Evolutionary conservation across 179 eudicot genomes (phyloP), one percentile per base, ranked within the genome.

Genomic region (Spergularia azorica): DNA sequence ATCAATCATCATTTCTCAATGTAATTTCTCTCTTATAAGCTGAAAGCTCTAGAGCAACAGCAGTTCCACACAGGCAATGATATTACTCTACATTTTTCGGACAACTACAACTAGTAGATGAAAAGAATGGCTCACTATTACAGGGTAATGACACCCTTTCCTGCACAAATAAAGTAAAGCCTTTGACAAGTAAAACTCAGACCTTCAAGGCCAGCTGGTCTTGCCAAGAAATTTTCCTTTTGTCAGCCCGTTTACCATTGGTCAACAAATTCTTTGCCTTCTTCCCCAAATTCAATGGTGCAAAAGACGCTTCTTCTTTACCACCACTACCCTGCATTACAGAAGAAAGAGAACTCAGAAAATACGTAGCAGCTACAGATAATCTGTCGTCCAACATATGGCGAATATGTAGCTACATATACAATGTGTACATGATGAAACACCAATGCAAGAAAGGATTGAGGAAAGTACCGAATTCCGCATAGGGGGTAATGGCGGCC

Each of bases 191-290:
- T 26, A 26, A 0, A 13, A 52, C 60, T 70, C 54, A 83, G 72
- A 79, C 85, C 82, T 79, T 79, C 77, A 83, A 77, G 20, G 81
- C 84, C 58, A 77, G 62, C 63, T 55, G 86, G 67, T 83, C 86
- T 77, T 83, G 84, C 86, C 86, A 80, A 57, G 86, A 70, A 58
- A 83, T 83, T 77, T 80, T 83, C 82, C 82, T 80, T 65, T 83
- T 80, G 20, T 73, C 81, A 1, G 63, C 79, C 72, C 79, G 70
- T 70, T 80, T 83, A 9, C 81, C 76, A 41, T 74, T 83, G 5
- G 74, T 16, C 52, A 74, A 72, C 79, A 80, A 16, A 55, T 71
- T 75, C 71, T 83, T 83, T 9, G 70, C 26, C 74, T 80, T 83
- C 83, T 71, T 83, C 43, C 84, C 81, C 51, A 60, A 9, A 52